Evolutionary conservation across 2,329 filamentous ascomycete species (phyloP).

Genomic region (Cytospora mali): DNA sequence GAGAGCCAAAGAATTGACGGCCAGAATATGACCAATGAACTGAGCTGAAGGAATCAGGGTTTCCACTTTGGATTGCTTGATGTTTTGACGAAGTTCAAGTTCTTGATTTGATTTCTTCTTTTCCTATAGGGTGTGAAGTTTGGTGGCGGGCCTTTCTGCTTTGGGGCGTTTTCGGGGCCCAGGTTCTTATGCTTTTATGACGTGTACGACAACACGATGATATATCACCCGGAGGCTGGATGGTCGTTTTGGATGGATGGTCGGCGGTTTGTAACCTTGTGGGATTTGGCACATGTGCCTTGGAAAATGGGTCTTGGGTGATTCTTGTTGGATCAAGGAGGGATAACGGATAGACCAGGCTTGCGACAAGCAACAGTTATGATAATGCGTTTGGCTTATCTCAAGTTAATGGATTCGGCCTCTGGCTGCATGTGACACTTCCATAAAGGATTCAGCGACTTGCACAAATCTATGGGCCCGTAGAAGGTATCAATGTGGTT

Average conservation of each 20-base stretch:
- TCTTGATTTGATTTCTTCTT: conserved; percentile 5
- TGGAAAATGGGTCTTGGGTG: conserved; percentile 15
- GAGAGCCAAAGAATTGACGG: conserved; percentile 20
- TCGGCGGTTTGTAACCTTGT: conserved; percentile 9
- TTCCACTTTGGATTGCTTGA: background rate
- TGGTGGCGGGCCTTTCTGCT: background rate
- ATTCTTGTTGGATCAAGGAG: conserved; percentile 6
- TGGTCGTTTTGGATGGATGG: conserved; percentile 6
- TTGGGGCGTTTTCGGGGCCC: conserved; percentile 19
- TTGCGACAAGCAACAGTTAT: background rate
- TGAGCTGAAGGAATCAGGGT: conserved; percentile 15
- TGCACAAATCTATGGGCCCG: too few relatives aligned
- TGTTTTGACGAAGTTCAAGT: background rate
- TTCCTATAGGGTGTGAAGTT: conserved; percentile 5
- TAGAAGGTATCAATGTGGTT: background rate
- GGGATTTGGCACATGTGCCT: conserved; percentile 15
- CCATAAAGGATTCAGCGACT: background rate
- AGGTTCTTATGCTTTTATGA: conserved; percentile 19
- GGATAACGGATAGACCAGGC: conserved; percentile 1
- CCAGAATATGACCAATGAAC: conserved; percentile 15
- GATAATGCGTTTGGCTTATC: background rate
- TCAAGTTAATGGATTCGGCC: conserved; percentile 9
- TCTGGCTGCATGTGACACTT: background rate
- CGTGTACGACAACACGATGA: conserved; percentile 23
- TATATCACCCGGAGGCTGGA: conserved; percentile 8